Base-by-base conservation (phyloP, 257 asterid genomes). In the Ilex asprella region DNA sequence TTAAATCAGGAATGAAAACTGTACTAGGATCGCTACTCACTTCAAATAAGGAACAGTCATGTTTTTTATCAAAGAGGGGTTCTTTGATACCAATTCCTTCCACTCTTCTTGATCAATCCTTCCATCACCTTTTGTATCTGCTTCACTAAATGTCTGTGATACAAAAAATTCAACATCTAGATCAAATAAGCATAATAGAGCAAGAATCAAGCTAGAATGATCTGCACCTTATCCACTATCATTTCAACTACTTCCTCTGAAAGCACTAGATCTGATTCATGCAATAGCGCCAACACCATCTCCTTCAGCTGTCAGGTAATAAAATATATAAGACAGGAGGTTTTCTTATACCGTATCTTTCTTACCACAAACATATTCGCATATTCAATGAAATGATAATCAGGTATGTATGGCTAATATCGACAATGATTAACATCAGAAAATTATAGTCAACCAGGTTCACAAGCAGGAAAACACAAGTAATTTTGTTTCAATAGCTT, bases 211-310 rank as follows among this genome's bases (percentile, higher is more conserved):
- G 67, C 16, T 10, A 43, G 70, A 31, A 16, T 3, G 52, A 29
- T 60, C 13, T 31, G 67, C 47, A 87, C 97, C 95, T 83, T 88
- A 64, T 88, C 87, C 61, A 89, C 96, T 3, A 89, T 92, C 68
- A 59, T 43, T 77, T 85, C 95, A 3, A 92, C 78, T 2, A 73
- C 74, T 31, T 92, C 97, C 47, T 86, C 95, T 4, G 97, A 81
- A 41, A 92, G 96, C 11, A 31, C 74, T 14, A 92, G 82, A n/a
- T 92, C 99, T 0, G 96, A 92, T 67, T 89, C 99, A 0, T 82
- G 85, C 66, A 92, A 56, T 56, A 92, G 76, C 10, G 99, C 95
- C 81, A 89, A 61, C 30, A 92, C 99, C 99, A 89, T 92, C 82
- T 86, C 96, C 60, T 82, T 73, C 69, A 92, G 71, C 97, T 91